Base-by-base conservation (phyloP, 768 basidiomycete species). In the Ramaria sp. region DNA sequence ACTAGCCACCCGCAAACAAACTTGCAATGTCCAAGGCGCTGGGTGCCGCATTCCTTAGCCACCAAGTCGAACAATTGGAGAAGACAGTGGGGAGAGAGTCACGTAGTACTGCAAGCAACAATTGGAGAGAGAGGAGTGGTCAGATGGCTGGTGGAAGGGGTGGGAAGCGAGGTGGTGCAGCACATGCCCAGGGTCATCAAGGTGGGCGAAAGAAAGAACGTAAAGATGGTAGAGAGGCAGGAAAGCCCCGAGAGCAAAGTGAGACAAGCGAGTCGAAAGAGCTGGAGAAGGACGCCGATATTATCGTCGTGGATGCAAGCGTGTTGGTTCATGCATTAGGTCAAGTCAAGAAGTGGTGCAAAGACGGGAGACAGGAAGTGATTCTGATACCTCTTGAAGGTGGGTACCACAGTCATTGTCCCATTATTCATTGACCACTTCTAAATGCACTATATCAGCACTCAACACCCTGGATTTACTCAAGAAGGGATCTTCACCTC, bases 381-480 rank as follows among this genome's bases (percentile, higher is more conserved):
- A 64, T 96, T 51, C 81, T 96, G 49, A 74, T 92, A 46, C 92
- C 93, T 6, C 80, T 93, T 27, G 92, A 96, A 80, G 91, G 92
- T 92, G 60, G 51, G 78, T 72, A 38, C 33, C 31, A 11, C 17
- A 22, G n/a, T 19, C 20, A 43, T 22, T 24, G 59, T 39, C 59
- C 27, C 42, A 39, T 24, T 37, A 17, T 19, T 24, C 7, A 27
- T 11, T 53, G 48, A 24, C 11, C 12, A 53, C 33, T 20, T 19
- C 42, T 37, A 48, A 46, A 47, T 37, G 9, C 34, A 48, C 46
- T 27, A 43, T 50, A 31, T n/a, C 67, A 95, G 92, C 87, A 9
- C 77, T 96, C 27, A 94, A 92, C 64, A 94, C 92, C 0, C 78
- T 96, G 2, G 93, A 96, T 66, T 72, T 94, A 1, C 79, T 95